Evolutionary conservation across 345 rosid species (phyloP).

Genomic region (Psidium friedrichsthalianum): DNA sequence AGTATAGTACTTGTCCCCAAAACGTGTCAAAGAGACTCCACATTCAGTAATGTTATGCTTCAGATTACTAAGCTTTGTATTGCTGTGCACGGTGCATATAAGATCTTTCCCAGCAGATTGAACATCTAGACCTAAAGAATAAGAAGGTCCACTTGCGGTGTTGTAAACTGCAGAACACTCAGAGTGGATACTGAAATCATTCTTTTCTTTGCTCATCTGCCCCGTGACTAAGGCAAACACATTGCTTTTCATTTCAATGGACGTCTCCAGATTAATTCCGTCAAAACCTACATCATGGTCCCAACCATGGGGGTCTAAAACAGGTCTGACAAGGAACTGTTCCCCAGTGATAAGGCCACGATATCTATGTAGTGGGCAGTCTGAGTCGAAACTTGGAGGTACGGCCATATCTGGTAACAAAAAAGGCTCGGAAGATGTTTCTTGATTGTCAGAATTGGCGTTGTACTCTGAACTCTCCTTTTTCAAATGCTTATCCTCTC

Average conservation of each 20-base stretch:
- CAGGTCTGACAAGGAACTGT: constrained; percentile 65
- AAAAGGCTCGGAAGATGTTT: constrained; percentile 38
- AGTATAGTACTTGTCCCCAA: constrained; percentile 45
- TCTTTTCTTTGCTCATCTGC: constrained; percentile 77
- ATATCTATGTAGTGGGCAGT: constrained; percentile 56
- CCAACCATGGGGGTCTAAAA: constrained; percentile 92
- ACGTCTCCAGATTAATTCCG: constrained; percentile 72
- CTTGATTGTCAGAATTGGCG: constrained; percentile 16
- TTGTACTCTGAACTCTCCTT: constrained; percentile 20
- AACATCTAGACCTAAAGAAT: constrained; percentile 57
- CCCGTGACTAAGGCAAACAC: constrained; percentile 47
- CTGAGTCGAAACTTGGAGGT: constrained; percentile 74
- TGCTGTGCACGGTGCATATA: constrained; percentile 47
- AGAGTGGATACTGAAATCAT: constrained; percentile 59
- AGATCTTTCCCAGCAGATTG: constrained; percentile 71
- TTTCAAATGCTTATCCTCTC: constrained; percentile 28
- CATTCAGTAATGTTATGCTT: constrained; percentile 51
- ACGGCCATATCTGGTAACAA: constrained; percentile 69
- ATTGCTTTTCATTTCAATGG: constrained; percentile 36
- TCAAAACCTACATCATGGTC: constrained; percentile 93
- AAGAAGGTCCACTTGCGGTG: constrained; percentile 38
- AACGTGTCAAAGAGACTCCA: constrained; percentile 56
- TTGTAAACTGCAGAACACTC: constrained; percentile 56
- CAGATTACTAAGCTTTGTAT: constrained; percentile 46
- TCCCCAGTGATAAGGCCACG: constrained; percentile 46